These are phyloP conservation scores for Malassezia restricta DNA, from an alignment of 1,284 basidiomycete species.

Conservation along the genomic window DNA sequence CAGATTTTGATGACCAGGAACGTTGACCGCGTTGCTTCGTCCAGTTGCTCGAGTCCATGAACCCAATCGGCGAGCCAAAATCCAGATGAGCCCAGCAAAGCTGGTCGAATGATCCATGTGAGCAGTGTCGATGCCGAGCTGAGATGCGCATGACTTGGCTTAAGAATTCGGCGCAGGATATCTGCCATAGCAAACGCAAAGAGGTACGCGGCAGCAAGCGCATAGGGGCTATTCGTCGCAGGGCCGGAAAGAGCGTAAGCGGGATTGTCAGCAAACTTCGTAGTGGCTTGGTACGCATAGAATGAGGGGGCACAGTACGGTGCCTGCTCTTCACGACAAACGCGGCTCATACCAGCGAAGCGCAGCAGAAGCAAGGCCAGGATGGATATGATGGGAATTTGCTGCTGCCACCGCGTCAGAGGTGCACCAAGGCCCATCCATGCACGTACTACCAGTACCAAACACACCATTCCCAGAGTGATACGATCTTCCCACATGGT, in stretches of 20 bases:
- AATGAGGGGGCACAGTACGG: constrained; percentile 63
- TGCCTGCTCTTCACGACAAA: constrained; percentile 89
- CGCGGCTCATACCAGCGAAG: constrained; percentile 62
- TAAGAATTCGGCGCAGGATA: constrained; percentile 17
- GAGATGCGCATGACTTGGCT: constrained; percentile 22
- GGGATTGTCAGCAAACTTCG: constrained; percentile 16
- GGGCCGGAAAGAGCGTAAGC: constrained; percentile 14
- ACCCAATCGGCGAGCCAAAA: constrained; percentile 37
- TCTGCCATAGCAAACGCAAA: constrained; percentile 22
- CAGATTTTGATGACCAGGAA: constrained; percentile 22
- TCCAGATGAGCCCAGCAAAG: constrained; percentile 27
- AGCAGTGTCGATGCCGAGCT: constrained; percentile 26
- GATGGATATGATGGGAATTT: constrained; percentile 61
- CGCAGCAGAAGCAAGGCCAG: constrained; percentile 62
- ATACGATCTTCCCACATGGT: constrained; percentile 88
- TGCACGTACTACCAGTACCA: constrained; percentile 16
- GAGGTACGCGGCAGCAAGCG: constrained; percentile 21
- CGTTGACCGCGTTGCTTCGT: constrained; percentile 4
- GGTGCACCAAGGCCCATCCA: constrained; percentile 16
- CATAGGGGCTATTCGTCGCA: constrained; percentile 25
- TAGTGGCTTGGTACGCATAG: constrained; percentile 29
- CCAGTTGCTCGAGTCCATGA: constrained; percentile 11
- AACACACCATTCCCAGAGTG: constrained; percentile 50
- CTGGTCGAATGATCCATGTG: constrained; percentile 29
- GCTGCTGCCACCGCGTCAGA: constrained; percentile 56